Percentiles rank a stretch among this genome's conserved stretches.
phyloP scores from a whole-genome alignment of 169 alveolate species.

The Cyclospora cayetanensis region DNA sequence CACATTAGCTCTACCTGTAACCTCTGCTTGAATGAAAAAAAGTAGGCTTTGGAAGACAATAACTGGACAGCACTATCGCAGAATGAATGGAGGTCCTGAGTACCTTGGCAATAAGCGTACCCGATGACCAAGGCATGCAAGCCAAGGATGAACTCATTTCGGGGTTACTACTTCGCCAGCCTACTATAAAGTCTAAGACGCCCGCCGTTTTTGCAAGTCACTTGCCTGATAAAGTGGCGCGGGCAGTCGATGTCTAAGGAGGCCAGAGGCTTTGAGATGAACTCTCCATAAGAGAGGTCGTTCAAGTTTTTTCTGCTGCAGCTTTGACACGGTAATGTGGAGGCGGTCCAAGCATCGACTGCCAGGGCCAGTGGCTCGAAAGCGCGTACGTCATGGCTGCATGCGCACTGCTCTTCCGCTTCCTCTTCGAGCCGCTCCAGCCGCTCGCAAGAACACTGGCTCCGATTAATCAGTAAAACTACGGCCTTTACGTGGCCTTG shows the following conservation, averaged over 20 bases:
- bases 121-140: neutral
- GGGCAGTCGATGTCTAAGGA: constrained; percentile 42
- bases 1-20: too few species aligned
- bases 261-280: constrained; percentile 37
- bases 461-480: constrained; percentile 59
- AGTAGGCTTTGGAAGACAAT: too few species aligned
- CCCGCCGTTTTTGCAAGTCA: neutral
- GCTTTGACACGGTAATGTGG: constrained; percentile 23
- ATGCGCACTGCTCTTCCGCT: constrained; percentile 9
- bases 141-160: neutral
- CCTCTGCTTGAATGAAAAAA: too few species aligned
- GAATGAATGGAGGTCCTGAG: too few species aligned
- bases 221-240: constrained; percentile 61
- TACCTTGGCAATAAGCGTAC: neutral
- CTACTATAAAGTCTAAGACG: too few species aligned
- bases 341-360: constrained; percentile 50
- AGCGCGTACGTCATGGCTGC: neutral
- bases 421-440: neutral
- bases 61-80: too few species aligned
- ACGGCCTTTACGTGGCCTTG: constrained; percentile 71
- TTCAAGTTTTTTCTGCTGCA: neutral
- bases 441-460: constrained; percentile 27
- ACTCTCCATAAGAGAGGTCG: constrained; percentile 59
- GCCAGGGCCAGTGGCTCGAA: constrained; percentile 53
- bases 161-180: too few species aligned